Conservation (phyloP, 768 basidiomycete genomes). For the Amanita polypyramis region DNA sequence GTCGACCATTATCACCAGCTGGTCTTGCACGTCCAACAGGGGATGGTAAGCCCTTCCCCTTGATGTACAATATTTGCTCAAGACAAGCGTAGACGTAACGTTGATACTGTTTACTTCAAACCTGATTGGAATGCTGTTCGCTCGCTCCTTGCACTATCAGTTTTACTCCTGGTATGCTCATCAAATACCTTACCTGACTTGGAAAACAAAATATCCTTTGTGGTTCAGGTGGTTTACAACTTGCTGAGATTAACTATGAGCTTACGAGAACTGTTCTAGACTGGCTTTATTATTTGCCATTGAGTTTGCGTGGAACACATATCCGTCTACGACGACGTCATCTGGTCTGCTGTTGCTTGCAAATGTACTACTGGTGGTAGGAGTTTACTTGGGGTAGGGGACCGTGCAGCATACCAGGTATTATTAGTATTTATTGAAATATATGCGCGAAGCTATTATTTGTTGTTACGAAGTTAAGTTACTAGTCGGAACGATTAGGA, state of each 20-base stretch:
- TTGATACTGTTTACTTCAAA: slow-evolving; percentile 87
- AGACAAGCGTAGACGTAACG: slow-evolving; percentile 46
- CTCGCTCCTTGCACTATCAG: slow-evolving; percentile 94
- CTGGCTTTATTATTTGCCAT: slow-evolving; percentile 47
- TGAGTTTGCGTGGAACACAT: slow-evolving; percentile 85
- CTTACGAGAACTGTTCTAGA: slow-evolving; percentile 27
- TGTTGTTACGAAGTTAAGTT: no score
- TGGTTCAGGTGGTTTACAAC: slow-evolving; percentile 41
- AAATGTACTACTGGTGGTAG: slow-evolving; percentile 35
- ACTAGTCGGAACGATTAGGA: no score
- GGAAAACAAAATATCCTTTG: slow-evolving; percentile 59
- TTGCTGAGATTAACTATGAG: not conserved
- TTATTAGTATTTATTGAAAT: no score
- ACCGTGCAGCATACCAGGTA: no score
- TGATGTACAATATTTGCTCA: not conserved
- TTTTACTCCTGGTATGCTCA: slow-evolving; percentile 98
- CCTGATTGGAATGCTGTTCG: slow-evolving; percentile 82
- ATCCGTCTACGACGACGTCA: slow-evolving; percentile 65
- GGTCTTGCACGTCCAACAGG: slow-evolving; percentile 35
- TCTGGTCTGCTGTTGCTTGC: slow-evolving; percentile 44
- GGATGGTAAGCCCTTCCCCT: slow-evolving; percentile 43
- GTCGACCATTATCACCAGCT: slow-evolving; percentile 39
- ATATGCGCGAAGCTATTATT: no score
- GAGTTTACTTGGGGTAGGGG: not conserved
- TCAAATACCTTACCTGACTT: slow-evolving; percentile 76